These are phyloP conservation scores for Carex arenaria DNA, from an alignment of 202 grass and related monocot species.

Conservation along the genomic window DNA sequence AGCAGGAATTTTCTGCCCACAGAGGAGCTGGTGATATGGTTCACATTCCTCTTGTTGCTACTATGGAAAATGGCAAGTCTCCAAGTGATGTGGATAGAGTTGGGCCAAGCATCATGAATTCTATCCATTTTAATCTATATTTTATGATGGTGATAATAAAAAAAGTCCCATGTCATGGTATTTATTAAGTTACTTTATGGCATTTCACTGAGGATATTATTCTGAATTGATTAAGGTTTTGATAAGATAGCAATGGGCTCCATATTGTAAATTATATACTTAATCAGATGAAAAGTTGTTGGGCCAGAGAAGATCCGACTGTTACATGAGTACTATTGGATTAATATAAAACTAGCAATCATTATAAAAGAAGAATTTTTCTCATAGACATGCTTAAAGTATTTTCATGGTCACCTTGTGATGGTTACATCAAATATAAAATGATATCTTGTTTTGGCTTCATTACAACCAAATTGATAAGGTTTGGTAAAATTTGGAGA, in stretches of 20 bases:
- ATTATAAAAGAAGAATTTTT: neutral
- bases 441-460: slow-evolving; percentile 18
- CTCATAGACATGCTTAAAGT: slow-evolving; percentile 23
- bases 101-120: neutral
- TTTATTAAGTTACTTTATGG: neutral
- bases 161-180: neutral
- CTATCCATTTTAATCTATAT: neutral
- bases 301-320: neutral
- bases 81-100: slow-evolving; percentile 22
- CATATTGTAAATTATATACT: neutral
- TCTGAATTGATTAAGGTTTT: neutral
- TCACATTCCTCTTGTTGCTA: neutral
- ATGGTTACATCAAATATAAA: slow-evolving; percentile 13
- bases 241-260: neutral
- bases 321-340: neutral
- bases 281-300: neutral
- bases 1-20: too few species aligned
- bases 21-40: too few species aligned
- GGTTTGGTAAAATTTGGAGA: slow-evolving; percentile 17
- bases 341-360: slow-evolving; percentile 11
- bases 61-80: slow-evolving; percentile 8
- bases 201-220: neutral
- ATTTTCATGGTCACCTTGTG: slow-evolving; percentile 8
- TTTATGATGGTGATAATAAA: neutral
- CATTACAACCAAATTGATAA: slow-evolving; percentile 20